phyloP scores from a whole-genome alignment of 352 stramenopile species.

The Globisporangium heterothallicum region DNA sequence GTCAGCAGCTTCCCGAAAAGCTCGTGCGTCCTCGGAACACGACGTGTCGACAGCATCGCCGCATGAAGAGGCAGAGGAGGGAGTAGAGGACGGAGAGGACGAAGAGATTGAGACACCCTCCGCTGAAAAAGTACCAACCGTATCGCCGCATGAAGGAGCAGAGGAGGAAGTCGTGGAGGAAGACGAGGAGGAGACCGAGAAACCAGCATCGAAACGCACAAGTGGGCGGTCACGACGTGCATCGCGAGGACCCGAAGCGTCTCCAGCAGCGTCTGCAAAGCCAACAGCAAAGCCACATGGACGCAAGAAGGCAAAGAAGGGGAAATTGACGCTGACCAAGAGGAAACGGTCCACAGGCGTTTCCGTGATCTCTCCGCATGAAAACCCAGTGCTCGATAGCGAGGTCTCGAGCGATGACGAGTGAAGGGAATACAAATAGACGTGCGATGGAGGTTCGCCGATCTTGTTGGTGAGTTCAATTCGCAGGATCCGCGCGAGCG shows the following conservation, averaged over 20 bases:
- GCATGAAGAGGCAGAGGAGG: not conserved
- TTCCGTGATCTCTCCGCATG: conserved; percentile 15
- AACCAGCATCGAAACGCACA: conserved; percentile 1
- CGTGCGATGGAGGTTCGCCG: no score
- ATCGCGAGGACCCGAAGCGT: not conserved
- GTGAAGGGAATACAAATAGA: conserved; percentile 1
- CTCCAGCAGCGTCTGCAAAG: not conserved
- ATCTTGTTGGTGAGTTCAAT: no score
- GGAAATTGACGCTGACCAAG: conserved; percentile 6
- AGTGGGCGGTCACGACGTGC: conserved; percentile 1
- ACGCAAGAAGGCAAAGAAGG: conserved; percentile 12
- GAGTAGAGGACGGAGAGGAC: not conserved
- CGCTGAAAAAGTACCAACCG: not conserved
- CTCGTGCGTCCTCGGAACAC: not conserved
- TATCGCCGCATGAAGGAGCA: not conserved
- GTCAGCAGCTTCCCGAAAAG: not conserved
- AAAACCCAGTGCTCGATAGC: conserved; percentile 13
- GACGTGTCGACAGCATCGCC: not conserved
- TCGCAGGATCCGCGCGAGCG: no score
- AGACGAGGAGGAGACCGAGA: not conserved
- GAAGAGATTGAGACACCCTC: not conserved
- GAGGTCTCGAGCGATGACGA: conserved; percentile 8
- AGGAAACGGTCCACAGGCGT: conserved; percentile 7
- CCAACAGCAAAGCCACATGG: not conserved
- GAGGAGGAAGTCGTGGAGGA: not conserved